Base-by-base conservation (phyloP, 352 stramenopile genomes). In the Phytophthora nicotianae region DNA sequence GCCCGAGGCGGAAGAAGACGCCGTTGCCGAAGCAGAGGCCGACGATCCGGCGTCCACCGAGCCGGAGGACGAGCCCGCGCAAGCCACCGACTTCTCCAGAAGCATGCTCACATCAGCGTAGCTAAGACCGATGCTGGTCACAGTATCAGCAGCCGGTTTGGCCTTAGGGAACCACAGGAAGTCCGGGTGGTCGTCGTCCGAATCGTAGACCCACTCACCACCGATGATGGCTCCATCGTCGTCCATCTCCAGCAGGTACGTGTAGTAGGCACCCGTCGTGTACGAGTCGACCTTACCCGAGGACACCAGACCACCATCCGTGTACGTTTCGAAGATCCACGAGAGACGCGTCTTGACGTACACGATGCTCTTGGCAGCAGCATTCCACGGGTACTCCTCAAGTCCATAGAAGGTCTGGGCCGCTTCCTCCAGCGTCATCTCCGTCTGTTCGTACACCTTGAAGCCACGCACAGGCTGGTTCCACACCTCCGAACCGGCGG, bases 391-490 rank as follows among this genome's bases (percentile, higher is more conserved):
- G 42, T 88, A 88, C 50, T 53, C 50, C 5, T 58, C 61, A 4
- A 75, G 67, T 5, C 56, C 67, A 54, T 77, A 86, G 50, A 71
- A 81, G 5, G 66, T 68, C 10, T 51, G 24, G 0, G 75, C 74
- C 0, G 72, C 75, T 1, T 80, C 24, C n/a, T 68, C 35, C 0
- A 67, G 60, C 2, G 60, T 58, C 64, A 86, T 66, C 2, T 60
- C 51, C 0, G 66, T 62, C 62, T 72, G 41, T 24, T 79, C 54
- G 33, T 63, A 47, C 13, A 86, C 58, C 49, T 74, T 63, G 57
- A 82, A 87, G 35, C 65, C 71, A 29, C 58, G 51, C 33, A 89
- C 68, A 3, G 79, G 77, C 42, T 83, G 74, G 66, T 89, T 89
- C 68, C 73, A 86, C 20, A 88, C 77, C 45, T 77, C 60, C 0